These are phyloP conservation scores for Hirschfeldia incana DNA, from an alignment of 345 rosid genomes.

Conservation along the genomic window DNA sequence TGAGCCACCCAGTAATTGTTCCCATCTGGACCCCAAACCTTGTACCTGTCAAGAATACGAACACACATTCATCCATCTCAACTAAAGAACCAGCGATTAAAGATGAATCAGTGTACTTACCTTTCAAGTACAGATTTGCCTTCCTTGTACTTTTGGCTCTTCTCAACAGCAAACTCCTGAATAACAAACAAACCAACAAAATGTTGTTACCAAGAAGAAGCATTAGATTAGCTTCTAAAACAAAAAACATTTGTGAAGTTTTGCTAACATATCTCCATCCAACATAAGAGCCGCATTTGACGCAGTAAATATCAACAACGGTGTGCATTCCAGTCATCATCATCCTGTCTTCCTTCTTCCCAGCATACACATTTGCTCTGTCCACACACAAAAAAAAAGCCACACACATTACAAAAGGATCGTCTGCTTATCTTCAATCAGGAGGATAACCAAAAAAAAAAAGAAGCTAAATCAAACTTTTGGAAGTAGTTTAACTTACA, in stretches of 20 bases:
- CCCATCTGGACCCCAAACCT: slow-evolving; percentile 65
- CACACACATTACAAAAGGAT: too few relatives aligned
- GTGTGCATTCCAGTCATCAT: slow-evolving; percentile 93
- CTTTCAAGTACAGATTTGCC: slow-evolving; percentile 79
- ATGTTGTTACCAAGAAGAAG: neutral
- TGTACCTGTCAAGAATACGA: slow-evolving; percentile 46
- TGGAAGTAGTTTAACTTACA: slow-evolving; percentile 71
- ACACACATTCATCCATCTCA: slow-evolving; percentile 49
- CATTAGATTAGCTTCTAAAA: neutral
- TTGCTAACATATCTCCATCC: slow-evolving; percentile 73
- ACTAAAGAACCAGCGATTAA: neutral
- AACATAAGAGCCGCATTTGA: slow-evolving; percentile 74
- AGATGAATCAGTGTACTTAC: slow-evolving; percentile 21
- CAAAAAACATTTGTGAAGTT: too few relatives aligned
- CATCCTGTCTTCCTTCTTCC: slow-evolving; percentile 76
- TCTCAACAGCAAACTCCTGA: slow-evolving; percentile 66
- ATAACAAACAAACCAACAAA: neutral
- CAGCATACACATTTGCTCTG: slow-evolving; percentile 72
- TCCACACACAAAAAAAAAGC: neutral
- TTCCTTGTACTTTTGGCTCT: slow-evolving; percentile 75
- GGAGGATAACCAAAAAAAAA: too few relatives aligned
- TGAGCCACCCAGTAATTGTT: slow-evolving; percentile 56
- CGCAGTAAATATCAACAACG: slow-evolving; percentile 87
- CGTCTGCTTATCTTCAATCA: too few relatives aligned
- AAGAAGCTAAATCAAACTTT: too few relatives aligned